Evolutionary conservation across 164 flowering plant species (phyloP), one percentile per base, ranked within the genome.

Genomic region (Vitis labrusca): DNA sequence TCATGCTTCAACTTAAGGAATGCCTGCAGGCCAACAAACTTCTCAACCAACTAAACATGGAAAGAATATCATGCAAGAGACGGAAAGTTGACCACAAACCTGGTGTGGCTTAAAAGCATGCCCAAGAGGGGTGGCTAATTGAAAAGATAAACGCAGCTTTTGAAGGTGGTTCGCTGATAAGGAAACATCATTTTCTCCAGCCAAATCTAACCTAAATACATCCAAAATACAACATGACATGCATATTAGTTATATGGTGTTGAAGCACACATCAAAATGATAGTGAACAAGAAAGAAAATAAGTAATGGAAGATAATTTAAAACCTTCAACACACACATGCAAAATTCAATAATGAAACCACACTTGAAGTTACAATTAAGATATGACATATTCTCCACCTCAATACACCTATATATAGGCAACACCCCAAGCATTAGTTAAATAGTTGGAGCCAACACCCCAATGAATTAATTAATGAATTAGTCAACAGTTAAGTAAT

Each of bases 141-240:
- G 82, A 71, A 96, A 93, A 63, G 91, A 84, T 19, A 96, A 68
- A 9, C 88, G 88, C 83, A 96, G 75, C 85, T 93, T 93, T 77
- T 96, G 99, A 27, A 96, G 93, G 78, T 96, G 98, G 69, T 90
- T 91, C 59, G 99, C 98, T 61, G 94, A 86, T 61, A 96, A 76
- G 47, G 97, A 79, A 54, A 91, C 77, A 48, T 62, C 71, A 76
- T 69, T 79, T 64, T 87, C 79, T 64, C 81, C 86, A 64, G 82
- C 78, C 67, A 95, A 77, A 74, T 86, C 88, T 47, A 96, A 74
- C 85, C 98, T 93, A 78, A 57, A 69, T 3, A 66, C 32, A 69
- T 52, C 47, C 48, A 69, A 23, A 61, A 56, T 44, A 29, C 17
- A 65, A 30, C 17, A 54, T 10, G 16, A 76, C 44, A 48, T 11